Evolutionary conservation across 2,329 filamentous ascomycete genomes (phyloP).

Genomic region (Aspergillus niger): DNA sequence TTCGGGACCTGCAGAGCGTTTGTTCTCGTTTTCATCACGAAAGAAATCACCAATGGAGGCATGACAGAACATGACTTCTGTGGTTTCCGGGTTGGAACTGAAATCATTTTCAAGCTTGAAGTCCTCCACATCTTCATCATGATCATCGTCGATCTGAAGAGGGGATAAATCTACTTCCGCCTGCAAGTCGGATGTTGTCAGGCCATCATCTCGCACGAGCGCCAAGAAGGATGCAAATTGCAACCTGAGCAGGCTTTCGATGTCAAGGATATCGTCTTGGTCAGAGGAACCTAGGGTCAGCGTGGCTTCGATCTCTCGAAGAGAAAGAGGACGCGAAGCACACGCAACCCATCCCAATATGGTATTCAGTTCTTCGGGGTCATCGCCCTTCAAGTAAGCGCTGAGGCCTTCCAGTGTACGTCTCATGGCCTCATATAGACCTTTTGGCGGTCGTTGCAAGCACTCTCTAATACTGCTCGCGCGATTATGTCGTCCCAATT

Average conservation of each 20-base stretch:
- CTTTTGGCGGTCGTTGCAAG: background rate
- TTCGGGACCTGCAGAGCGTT: conserved; percentile 17
- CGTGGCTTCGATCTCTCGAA: background rate
- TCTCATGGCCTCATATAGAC: background rate
- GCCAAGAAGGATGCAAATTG: conserved; percentile 1
- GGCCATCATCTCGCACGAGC: background rate
- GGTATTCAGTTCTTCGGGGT: background rate
- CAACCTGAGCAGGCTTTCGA: background rate
- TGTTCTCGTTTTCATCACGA: conserved; percentile 15
- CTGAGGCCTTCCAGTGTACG: background rate
- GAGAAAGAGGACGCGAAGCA: background rate
- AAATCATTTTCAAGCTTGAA: conserved; percentile 11
- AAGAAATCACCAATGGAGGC: conserved; percentile 30
- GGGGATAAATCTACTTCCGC: background rate
- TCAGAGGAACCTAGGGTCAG: background rate
- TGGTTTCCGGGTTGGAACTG: conserved; percentile 23
- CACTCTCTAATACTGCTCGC: background rate
- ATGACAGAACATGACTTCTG: conserved; percentile 25
- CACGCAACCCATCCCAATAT: background rate
- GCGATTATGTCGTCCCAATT: background rate
- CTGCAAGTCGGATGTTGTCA: background rate
- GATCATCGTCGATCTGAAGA: background rate
- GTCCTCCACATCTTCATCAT: background rate
- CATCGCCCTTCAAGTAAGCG: background rate
- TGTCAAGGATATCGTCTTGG: background rate